Evolutionary conservation across 192 early-diverging fungal species (phyloP), one percentile per base, ranked within the genome.

Genomic region (Umbelopsis ramanniana): DNA sequence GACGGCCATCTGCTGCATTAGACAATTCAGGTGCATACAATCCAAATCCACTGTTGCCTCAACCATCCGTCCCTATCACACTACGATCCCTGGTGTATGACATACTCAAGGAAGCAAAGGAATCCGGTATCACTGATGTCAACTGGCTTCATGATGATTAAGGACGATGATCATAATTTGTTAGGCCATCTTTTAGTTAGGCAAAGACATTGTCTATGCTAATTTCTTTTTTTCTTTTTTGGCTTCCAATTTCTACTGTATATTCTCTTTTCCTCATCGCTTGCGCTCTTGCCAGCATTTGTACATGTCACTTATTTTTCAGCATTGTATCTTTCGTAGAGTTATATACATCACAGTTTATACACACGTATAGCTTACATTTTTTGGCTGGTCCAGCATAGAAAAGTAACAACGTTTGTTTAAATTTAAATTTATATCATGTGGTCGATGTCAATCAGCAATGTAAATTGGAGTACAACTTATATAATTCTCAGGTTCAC

Each of bases 91-190:
- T 73, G 33, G 72, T 78, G 38, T 46, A 70, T 33, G 54, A 54
- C 33, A 74, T 78, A n/a, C 37, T 78, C 10, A 66, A 66, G 26
- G 76, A 78, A 19, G 76, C 55, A n/a, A 72, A 73, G 33, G 72
- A 78, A 1, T 48, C 45, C 17, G 76, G 76, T 26, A 46, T 60
- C 2, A 45, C 69, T 19, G 76, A 78, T 45, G 24, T 78, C 17
- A 43, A 46, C 24, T 78, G 76, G 76, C 52, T 78, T 38, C 73
- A 69, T 37, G 73, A 74, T 23, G 68, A 72, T 46, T 69, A 43
- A 43, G 11, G 53, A 54, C 23, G 23, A 26, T 29, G 26, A 21
- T 11, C 0, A 22, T 24, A 24, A 29, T 1, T 29, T 26, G 53
- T 14, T 24, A 2, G 8, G 2, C 26, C n/a, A 54, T 6, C 23